Evolutionary conservation across 257 asterid species (phyloP), one percentile per base, ranked within the genome.

Genomic region (Scutellaria barbata): DNA sequence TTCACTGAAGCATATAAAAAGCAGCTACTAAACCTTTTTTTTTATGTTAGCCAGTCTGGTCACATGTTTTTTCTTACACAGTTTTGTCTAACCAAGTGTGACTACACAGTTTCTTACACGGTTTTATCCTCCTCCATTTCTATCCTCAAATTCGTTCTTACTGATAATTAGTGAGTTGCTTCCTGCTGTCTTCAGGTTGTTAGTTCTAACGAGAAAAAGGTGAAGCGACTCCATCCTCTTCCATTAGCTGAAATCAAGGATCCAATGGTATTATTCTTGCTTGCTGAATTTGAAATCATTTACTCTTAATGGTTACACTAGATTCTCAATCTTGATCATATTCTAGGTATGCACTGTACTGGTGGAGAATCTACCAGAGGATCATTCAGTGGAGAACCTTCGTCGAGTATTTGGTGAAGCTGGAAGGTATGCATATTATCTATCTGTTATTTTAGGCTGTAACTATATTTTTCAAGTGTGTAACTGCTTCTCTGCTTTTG

Each of bases 331-430:
- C 66, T 64, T 63, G 41, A 39, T 78, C 25, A 22, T 72, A 10
- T 66, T 72, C 61, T 86, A 95, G 99, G 74, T 81, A 51, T 88
- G 99, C 93, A 92, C 98, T 68, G 93, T 95, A 60, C 77, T 92
- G 82, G 97, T 89, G 81, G 99, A 92, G 85, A 95, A 95, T 86
- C 85, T 95, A 67, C 99, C 99, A 1, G 92, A 85, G 60, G 95
- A 95, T 81, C 97, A 89, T 83, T 95, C 99, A n/a, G 79, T 82
- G 70, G 92, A 89, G 81, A 89, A 88, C 85, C 95, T 95, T 55
- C 80, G 61, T 69, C 86, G 78, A 69, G 80, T 95, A 77, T 95
- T 95, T 79, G 95, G 95, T 75, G 89, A 79, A 80, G 96, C 90
- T 80, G 99, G 99, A 80, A 82, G 77, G 99, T 95, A 81, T 25